phyloP scores from a whole-genome alignment of 108 stramenopile species.

The Schizochytrium sp. region DNA sequence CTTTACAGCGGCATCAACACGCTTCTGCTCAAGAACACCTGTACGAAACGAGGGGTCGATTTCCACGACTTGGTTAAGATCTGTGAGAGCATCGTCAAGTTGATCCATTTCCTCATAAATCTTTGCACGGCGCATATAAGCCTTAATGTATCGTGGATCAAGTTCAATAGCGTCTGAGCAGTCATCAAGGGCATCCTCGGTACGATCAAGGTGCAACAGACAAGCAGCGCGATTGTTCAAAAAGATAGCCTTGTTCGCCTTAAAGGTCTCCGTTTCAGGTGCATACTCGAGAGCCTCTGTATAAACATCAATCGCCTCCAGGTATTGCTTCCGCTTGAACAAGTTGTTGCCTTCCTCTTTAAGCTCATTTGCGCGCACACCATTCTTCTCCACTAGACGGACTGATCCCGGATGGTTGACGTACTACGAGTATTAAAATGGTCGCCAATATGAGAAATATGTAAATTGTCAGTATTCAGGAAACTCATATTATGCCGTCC shows the following conservation, averaged over 20 bases:
- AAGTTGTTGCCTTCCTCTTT: conserved; percentile 83
- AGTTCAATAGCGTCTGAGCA: conserved; percentile 60
- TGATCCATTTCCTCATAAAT: conserved; percentile 70
- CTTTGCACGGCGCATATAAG: conserved; percentile 70
- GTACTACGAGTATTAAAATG: neutral
- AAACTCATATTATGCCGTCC: neutral
- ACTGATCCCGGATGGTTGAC: conserved; percentile 43
- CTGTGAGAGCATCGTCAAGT: conserved; percentile 73
- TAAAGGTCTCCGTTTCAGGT: conserved; percentile 70
- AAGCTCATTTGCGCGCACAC: conserved; percentile 67
- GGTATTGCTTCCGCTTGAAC: conserved; percentile 78
- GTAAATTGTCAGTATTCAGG: neutral
- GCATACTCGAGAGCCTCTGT: conserved; percentile 84
- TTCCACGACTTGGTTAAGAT: conserved; percentile 81
- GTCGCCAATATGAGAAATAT: neutral
- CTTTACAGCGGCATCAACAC: conserved; percentile 82
- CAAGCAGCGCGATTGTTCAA: conserved; percentile 87
- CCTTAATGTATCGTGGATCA: conserved; percentile 71
- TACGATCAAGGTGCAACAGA: conserved; percentile 75
- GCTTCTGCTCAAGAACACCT: conserved; percentile 79
- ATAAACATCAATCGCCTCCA: conserved; percentile 84
- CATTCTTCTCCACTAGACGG: conserved; percentile 38
- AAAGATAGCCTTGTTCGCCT: conserved; percentile 63
- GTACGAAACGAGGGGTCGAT: conserved; percentile 86
- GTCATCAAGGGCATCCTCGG: conserved; percentile 78